Evolutionary conservation across 345 rosid genomes (phyloP).

Genomic region (Fremontodendron californicum): DNA sequence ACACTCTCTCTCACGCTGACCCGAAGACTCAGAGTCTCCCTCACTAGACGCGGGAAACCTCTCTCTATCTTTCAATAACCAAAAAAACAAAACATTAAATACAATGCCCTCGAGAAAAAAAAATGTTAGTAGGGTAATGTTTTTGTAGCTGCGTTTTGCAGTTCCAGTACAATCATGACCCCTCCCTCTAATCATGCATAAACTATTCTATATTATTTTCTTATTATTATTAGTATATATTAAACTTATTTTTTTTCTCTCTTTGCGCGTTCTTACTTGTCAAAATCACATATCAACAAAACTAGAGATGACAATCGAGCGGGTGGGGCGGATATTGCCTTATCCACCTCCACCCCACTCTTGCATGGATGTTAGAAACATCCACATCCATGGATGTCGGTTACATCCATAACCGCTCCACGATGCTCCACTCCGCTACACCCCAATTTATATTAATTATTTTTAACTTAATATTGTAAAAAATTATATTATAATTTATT

Average conservation of each 20-base stretch:
- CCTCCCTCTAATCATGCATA: constrained; percentile 29
- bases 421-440: too few relatives aligned
- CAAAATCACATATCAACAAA: constrained; percentile 3
- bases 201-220: background rate
- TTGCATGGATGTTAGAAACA: too few relatives aligned
- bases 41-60: constrained; percentile 22
- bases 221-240: background rate
- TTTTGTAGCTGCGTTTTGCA: constrained; percentile 41
- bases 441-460: too few relatives aligned
- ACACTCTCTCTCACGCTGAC: background rate
- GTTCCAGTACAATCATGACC: constrained; percentile 43
- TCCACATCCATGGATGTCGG: too few relatives aligned
- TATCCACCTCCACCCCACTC: too few relatives aligned
- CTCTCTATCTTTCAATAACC: background rate
- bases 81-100: background rate
- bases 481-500: too few relatives aligned
- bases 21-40: constrained; percentile 14
- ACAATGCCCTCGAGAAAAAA: constrained; percentile 11
- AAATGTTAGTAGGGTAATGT: constrained; percentile 7
- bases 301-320: too few relatives aligned
- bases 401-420: too few relatives aligned
- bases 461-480: too few relatives aligned
- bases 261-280: background rate
- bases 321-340: too few relatives aligned
- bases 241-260: background rate